Percentiles rank a stretch among this genome's conserved stretches.
Conservation (phyloP, 2,329 filamentous ascomycete genomes). For the Venturiaceae sp. region DNA sequence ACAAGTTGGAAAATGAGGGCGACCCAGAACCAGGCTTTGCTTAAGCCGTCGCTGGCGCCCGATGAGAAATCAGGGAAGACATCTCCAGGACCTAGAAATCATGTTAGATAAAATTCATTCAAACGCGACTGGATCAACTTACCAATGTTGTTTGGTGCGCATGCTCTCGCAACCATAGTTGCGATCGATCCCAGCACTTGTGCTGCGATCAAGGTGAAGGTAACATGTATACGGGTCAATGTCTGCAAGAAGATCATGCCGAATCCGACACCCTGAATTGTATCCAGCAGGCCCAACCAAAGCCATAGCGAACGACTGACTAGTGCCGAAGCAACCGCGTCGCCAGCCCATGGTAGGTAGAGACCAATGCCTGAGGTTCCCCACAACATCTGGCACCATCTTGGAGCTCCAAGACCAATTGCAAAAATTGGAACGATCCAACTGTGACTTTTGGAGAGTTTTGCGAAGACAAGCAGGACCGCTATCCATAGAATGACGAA, state of each 20-base stretch:
- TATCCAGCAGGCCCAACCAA: constrained; percentile 57
- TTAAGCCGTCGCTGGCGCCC: constrained; percentile 21
- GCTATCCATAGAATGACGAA: constrained; percentile 46
- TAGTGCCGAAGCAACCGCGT: constrained; percentile 43
- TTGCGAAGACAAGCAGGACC: constrained; percentile 41
- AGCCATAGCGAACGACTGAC: constrained; percentile 52
- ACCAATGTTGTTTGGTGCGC: constrained; percentile 51
- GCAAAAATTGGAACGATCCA: constrained; percentile 61
- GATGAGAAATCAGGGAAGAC: constrained; percentile 54
- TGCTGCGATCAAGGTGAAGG: constrained; percentile 49
- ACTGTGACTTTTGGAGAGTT: constrained; percentile 49
- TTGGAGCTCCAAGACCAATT: constrained; percentile 54
- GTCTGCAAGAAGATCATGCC: constrained; percentile 61
- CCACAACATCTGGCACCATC: constrained; percentile 62
- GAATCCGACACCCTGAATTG: constrained; percentile 55
- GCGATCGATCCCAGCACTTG: constrained; percentile 53
- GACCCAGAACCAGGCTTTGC: constrained; percentile 50
- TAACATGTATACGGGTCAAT: constrained; percentile 54
- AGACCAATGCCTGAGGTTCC: constrained; percentile 49
- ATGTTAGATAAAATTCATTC: background rate
- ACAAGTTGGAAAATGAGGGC: constrained; percentile 46
- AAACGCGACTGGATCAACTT: background rate
- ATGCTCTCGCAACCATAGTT: constrained; percentile 52
- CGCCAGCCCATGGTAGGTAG: constrained; percentile 54
- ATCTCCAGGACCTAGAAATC: constrained; percentile 34